Conservation (phyloP, 768 basidiomycete species). For the Calocybe indica region DNA sequence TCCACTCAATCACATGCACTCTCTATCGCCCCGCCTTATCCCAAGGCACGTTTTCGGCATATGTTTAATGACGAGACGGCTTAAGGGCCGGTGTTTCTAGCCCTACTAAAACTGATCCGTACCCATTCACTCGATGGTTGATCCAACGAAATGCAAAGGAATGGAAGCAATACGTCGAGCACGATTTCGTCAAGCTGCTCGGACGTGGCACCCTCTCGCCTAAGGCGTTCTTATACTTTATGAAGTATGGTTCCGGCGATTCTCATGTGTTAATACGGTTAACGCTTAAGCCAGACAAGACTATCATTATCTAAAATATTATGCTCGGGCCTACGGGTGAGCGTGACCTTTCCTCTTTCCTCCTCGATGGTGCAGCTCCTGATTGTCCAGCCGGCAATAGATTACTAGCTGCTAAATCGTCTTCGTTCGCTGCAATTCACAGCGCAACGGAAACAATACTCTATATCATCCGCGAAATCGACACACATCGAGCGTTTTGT, state of each 20-base stretch:
- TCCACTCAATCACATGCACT: constrained; percentile 83
- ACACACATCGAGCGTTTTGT: constrained; percentile 70
- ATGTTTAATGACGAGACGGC: not conserved
- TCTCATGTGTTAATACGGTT: not conserved
- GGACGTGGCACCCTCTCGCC: constrained; percentile 64
- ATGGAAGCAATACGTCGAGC: constrained; percentile 77
- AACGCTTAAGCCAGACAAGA: constrained; percentile 51
- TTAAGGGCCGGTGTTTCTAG: constrained; percentile 24
- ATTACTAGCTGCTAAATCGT: constrained; percentile 74
- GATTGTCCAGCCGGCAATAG: no score
- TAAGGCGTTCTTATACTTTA: constrained; percentile 75
- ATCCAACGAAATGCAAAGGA: constrained; percentile 47
- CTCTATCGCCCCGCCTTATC: constrained; percentile 40
- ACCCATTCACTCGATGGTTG: constrained; percentile 63
- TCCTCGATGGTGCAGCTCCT: no score
- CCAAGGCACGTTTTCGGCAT: constrained; percentile 30
- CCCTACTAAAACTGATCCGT: constrained; percentile 51
- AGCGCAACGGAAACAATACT: constrained; percentile 59
- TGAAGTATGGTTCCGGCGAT: constrained; percentile 51
- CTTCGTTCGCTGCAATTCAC: constrained; percentile 54
- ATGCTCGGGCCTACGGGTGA: constrained; percentile 75
- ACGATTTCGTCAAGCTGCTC: constrained; percentile 76
- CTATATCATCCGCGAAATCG: constrained; percentile 61
- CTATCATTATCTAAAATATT: constrained; percentile 77
- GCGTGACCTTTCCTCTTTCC: no score